Percentiles rank a stretch among this genome's conserved stretches.
Conservation (phyloP, 257 asterid genomes). For the Coffea eugenioides region DNA sequence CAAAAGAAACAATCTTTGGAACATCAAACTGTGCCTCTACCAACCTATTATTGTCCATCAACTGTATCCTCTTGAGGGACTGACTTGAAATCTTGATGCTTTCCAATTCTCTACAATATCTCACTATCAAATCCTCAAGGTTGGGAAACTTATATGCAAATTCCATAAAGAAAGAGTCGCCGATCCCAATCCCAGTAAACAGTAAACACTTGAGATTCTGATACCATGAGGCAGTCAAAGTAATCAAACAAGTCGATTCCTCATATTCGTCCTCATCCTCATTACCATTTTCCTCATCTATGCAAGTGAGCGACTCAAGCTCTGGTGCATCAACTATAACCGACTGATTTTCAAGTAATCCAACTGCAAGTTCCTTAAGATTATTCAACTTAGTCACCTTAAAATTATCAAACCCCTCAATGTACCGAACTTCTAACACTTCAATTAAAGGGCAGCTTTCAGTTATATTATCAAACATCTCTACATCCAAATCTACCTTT, state of each 20-base stretch:
- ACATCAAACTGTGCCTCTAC: constrained; percentile 1
- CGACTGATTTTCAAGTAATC: background rate
- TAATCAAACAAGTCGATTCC: background rate
- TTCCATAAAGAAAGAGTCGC: background rate
- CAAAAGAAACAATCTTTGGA: background rate
- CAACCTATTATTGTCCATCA: background rate
- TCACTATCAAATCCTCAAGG: background rate
- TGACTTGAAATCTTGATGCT: background rate
- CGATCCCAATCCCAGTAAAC: background rate
- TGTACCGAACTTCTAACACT: background rate
- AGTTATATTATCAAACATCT: background rate
- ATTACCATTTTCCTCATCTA: background rate
- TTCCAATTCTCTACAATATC: background rate
- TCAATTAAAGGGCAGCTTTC: background rate
- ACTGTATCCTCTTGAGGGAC: background rate
- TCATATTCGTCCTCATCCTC: background rate
- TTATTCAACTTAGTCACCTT: background rate
- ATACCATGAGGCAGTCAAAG: background rate
- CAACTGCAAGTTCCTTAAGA: background rate
- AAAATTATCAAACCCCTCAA: background rate
- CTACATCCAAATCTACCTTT: background rate
- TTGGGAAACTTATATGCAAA: background rate
- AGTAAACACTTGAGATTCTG: background rate
- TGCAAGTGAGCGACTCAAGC: background rate
- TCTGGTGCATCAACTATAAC: background rate